Evolutionary conservation across 169 alveolate genomes (phyloP).

Genomic region (Neospora caninum): DNA sequence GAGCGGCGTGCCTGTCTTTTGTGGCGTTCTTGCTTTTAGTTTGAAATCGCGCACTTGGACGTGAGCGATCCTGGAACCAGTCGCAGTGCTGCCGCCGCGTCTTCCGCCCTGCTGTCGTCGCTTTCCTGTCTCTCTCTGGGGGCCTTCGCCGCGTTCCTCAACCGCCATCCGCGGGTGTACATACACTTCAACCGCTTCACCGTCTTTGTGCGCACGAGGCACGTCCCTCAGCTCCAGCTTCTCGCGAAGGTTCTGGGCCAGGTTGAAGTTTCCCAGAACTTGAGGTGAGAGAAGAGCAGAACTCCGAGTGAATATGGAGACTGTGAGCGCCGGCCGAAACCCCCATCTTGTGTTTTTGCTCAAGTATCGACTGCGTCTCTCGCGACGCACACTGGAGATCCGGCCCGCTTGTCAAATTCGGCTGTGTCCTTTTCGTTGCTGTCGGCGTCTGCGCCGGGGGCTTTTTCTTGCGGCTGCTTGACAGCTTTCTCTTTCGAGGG

Average conservation of each 20-base stretch:
- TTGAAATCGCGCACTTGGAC: not conserved
- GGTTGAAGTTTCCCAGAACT: not conserved
- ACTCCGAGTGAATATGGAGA: not conserved
- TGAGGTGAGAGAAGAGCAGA: not conserved
- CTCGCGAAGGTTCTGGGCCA: not conserved
- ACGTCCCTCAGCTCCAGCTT: not conserved
- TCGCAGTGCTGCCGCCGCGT: not conserved
- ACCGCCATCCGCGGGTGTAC: not conserved
- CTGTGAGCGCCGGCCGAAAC: too few species aligned
- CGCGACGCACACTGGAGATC: too few species aligned
- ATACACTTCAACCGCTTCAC: conserved; percentile 2
- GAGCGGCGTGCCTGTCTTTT: not conserved
- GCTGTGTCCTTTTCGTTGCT: too few species aligned
- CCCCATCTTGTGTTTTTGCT: too few species aligned
- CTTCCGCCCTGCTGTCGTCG: not conserved
- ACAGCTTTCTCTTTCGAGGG: too few species aligned
- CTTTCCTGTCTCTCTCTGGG: not conserved
- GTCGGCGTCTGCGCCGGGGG: too few species aligned
- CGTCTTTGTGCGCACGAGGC: not conserved
- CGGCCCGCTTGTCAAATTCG: too few species aligned
- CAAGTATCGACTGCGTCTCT: too few species aligned
- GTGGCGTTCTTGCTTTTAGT: not conserved
- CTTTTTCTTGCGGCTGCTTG: too few species aligned
- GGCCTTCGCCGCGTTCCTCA: not conserved
- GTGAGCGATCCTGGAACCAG: not conserved